Conservation (phyloP, 106 monocot species). For the Allium fistulosum region DNA sequence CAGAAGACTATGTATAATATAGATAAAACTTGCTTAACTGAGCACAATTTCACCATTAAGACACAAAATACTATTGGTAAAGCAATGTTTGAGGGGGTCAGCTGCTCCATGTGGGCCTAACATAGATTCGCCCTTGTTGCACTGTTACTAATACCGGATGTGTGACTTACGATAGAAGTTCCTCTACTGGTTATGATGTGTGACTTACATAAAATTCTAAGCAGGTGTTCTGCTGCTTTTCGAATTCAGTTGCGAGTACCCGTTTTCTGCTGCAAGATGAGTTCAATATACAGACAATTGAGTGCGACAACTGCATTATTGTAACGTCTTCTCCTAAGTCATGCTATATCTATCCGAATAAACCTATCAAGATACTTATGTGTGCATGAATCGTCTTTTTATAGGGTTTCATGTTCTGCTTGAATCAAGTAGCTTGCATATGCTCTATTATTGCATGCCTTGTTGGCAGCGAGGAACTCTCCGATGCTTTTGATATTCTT, state of each 20-base stretch:
- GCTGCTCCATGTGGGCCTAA: too few species aligned
- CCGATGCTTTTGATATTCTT: constrained; percentile 59
- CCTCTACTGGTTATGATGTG: background rate
- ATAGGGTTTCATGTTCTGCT: constrained; percentile 75
- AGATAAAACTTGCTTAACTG: too few species aligned
- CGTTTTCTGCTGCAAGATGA: constrained; percentile 98
- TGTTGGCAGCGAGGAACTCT: constrained; percentile 55
- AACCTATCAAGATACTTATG: background rate
- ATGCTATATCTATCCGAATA: background rate
- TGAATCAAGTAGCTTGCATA: constrained; percentile 77
- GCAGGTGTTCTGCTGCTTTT: constrained; percentile 88
- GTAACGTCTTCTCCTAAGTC: constrained; percentile 29
- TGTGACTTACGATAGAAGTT: background rate
- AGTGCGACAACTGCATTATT: constrained; percentile 99
- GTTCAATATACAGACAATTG: constrained; percentile 95
- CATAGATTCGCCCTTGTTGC: background rate
- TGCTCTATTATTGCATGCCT: constrained; percentile 60
- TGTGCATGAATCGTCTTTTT: background rate
- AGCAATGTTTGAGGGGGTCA: too few species aligned
- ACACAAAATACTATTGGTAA: too few species aligned
- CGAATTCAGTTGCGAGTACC: constrained; percentile 90
- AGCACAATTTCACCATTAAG: too few species aligned
- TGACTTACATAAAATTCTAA: background rate
- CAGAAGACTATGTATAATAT: too few species aligned
- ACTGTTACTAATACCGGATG: background rate